phyloP scores from a whole-genome alignment of 2,329 filamentous ascomycete genomes.

The Phialophora tarda region DNA sequence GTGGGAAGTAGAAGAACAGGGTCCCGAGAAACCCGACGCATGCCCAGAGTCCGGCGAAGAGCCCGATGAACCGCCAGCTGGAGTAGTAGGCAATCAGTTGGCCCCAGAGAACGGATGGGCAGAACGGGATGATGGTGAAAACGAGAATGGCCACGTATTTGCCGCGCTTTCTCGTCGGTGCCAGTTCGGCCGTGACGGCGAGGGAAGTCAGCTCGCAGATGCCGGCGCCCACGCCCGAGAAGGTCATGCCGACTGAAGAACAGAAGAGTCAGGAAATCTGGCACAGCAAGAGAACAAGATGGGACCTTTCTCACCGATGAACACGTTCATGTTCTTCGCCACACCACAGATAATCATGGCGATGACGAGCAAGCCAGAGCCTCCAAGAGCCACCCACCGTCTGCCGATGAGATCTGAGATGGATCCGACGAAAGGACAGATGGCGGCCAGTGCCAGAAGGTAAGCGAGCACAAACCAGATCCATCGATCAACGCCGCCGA shows the following conservation, averaged over 20 bases:
- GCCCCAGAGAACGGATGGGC: conserved; percentile 66
- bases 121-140: conserved; percentile 67
- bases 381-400: conserved; percentile 63
- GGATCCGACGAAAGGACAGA: conserved; percentile 69
- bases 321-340: conserved; percentile 63
- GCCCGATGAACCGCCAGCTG: conserved; percentile 53
- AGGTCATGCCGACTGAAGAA: conserved; percentile 57
- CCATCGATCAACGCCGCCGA: conserved; percentile 66
- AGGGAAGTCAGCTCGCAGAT: conserved; percentile 72
- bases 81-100: conserved; percentile 60
- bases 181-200: conserved; percentile 70
- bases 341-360: conserved; percentile 66
- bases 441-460: conserved; percentile 60
- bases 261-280: conserved; percentile 13
- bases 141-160: conserved; percentile 66
- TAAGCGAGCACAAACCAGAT: conserved; percentile 65
- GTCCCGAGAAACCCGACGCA: conserved; percentile 51
- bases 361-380: conserved; percentile 60
- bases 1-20: conserved; percentile 53
- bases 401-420: conserved; percentile 69
- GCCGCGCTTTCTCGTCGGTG: conserved; percentile 68
- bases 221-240: conserved; percentile 69
- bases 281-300: conserved; percentile 9
- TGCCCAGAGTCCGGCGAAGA: conserved; percentile 52
- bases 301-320: conserved; percentile 58